Conservation (phyloP, 2,329 filamentous ascomycete genomes). For the Drechslerella coelobrocha region DNA sequence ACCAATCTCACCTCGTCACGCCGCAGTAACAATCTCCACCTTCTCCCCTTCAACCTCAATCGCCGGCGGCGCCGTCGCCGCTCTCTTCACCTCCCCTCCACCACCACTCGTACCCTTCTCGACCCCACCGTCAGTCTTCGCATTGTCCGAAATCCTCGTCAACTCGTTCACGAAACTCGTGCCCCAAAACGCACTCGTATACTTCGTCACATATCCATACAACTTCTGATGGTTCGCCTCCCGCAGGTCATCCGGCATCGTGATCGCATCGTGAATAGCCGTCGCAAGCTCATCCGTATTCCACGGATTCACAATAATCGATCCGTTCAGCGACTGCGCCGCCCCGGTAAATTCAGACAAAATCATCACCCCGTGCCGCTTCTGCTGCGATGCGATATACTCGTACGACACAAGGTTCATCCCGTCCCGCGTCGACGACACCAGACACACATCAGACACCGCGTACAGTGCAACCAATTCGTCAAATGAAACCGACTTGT, state of each 20-base stretch:
- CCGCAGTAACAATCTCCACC: not conserved
- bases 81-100: conserved; percentile 7
- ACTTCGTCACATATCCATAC: conserved; percentile 94
- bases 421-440: conserved; percentile 69
- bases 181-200: conserved; percentile 97
- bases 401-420: conserved; percentile 99
- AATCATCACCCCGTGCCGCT: conserved; percentile 90
- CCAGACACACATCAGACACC: conserved; percentile 55
- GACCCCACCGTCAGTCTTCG: not conserved
- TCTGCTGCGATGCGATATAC: conserved; percentile 91
- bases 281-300: conserved; percentile 95
- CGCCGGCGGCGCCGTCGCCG: conserved; percentile 2
- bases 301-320: conserved; percentile 96
- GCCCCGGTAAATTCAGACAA: conserved; percentile 96
- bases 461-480: conserved; percentile 71
- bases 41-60: not conserved
- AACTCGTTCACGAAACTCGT: conserved; percentile 89
- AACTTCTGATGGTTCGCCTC: conserved; percentile 88
- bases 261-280: conserved; percentile 93
- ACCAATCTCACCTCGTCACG: too few species aligned
- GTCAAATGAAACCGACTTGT: conserved; percentile 93
- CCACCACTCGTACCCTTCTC: conserved; percentile 3
- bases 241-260: conserved; percentile 89
- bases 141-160: conserved; percentile 32
- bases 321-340: conserved; percentile 90